These are phyloP conservation scores for Penicillium sp. DNA, from an alignment of 2,329 filamentous ascomycete genomes.

Conservation along the genomic window DNA sequence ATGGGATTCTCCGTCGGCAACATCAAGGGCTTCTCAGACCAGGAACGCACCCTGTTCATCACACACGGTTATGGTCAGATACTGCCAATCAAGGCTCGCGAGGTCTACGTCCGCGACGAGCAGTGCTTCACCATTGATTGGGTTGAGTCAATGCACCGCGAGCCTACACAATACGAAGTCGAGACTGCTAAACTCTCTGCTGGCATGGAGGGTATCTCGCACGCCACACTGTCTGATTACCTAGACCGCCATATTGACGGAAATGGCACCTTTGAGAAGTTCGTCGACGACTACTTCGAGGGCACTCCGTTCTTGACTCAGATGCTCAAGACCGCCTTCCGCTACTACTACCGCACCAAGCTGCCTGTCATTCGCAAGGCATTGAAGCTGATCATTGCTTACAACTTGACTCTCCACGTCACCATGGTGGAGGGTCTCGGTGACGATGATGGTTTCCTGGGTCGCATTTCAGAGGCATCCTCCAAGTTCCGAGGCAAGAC, in stretches of 20 bases:
- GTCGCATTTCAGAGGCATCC: constrained; percentile 80
- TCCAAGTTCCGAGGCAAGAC: constrained; percentile 90
- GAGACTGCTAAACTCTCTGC: constrained; percentile 87
- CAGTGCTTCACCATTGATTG: constrained; percentile 93
- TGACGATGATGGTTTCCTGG: constrained; percentile 73
- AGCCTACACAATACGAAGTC: constrained; percentile 78
- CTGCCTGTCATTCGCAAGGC: constrained; percentile 91
- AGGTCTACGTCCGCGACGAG: constrained; percentile 89
- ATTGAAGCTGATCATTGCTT: constrained; percentile 89
- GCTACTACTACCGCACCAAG: constrained; percentile 86
- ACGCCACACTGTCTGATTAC: constrained; percentile 81
- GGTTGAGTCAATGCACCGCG: constrained; percentile 77
- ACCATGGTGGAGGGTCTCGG: constrained; percentile 91
- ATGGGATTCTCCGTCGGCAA: constrained; percentile 90
- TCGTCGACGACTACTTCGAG: constrained; percentile 94
- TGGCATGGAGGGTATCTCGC: constrained; percentile 82
- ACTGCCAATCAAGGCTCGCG: constrained; percentile 87
- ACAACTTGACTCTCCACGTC: constrained; percentile 92
- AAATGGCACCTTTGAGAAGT: constrained; percentile 85
- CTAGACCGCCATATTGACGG: constrained; percentile 92
- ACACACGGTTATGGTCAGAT: constrained; percentile 95
- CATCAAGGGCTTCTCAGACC: constrained; percentile 77
- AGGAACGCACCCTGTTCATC: constrained; percentile 75
- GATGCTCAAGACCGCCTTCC: constrained; percentile 93
- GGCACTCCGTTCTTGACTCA: constrained; percentile 93